Percentiles rank a stretch among this genome's conserved stretches.
phyloP scores from a whole-genome alignment of 805 yeast species.

The Ogataea zsoltii region DNA sequence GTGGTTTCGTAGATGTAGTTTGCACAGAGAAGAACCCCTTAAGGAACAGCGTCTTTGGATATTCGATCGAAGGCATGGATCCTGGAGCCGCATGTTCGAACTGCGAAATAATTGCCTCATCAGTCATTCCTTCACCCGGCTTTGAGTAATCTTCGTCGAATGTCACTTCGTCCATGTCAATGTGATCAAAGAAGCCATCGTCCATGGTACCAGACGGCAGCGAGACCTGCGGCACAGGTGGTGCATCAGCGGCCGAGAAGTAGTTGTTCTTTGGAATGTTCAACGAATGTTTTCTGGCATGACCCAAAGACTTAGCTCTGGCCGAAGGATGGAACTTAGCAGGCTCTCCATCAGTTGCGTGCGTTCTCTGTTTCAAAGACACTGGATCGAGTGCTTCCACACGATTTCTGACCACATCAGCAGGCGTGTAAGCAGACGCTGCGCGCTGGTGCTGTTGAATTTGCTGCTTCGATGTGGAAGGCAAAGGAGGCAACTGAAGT shows the following conservation, averaged over 20 bases:
- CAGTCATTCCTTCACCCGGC: slow-evolving; percentile 40
- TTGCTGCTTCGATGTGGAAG: slow-evolving; percentile 29
- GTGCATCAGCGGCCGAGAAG: slow-evolving; percentile 32
- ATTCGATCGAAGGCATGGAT: slow-evolving; percentile 91
- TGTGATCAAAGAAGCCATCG: slow-evolving; percentile 62
- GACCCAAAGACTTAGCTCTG: slow-evolving; percentile 86
- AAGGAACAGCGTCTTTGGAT: slow-evolving; percentile 84
- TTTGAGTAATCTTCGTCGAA: slow-evolving; percentile 29
- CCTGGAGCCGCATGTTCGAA: slow-evolving; percentile 63
- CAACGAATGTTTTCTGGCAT: slow-evolving; percentile 63
- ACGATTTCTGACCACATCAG: slow-evolving; percentile 33
- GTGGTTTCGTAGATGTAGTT: slow-evolving; percentile 89
- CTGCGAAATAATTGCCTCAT: slow-evolving; percentile 45
- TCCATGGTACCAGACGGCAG: slow-evolving; percentile 38
- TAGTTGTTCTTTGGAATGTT: slow-evolving; percentile 32
- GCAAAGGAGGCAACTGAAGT: slow-evolving; percentile 32
- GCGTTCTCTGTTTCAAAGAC: slow-evolving; percentile 9
- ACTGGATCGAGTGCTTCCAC: slow-evolving; percentile 11
- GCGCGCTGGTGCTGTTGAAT: slow-evolving; percentile 38
- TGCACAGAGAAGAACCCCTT: slow-evolving; percentile 95
- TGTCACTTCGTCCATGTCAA: slow-evolving; percentile 39
- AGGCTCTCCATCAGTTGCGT: slow-evolving; percentile 7
- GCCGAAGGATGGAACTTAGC: slow-evolving; percentile 72
- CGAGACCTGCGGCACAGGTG: slow-evolving; percentile 44
- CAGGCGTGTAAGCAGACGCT: slow-evolving; percentile 38